These are phyloP conservation scores for Globisporangium nodosum DNA, from an alignment of 352 stramenopile species.

Conservation along the genomic window DNA sequence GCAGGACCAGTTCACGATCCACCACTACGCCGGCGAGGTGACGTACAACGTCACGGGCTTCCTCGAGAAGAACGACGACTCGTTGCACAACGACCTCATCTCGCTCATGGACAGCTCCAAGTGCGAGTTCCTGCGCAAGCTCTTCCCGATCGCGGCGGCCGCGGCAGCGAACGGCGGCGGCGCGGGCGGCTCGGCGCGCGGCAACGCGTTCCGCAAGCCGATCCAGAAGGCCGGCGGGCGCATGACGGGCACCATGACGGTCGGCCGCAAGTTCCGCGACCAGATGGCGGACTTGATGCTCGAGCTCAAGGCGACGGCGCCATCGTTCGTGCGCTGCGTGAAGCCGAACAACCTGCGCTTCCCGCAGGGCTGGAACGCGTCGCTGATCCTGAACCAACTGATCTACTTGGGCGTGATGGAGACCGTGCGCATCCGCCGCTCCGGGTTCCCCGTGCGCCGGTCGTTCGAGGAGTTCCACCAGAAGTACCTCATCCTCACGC, in stretches of 20 bases:
- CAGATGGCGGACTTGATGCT: constrained; percentile 87
- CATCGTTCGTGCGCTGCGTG: constrained; percentile 90
- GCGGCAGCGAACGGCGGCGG: constrained; percentile 17
- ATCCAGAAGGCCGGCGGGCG: constrained; percentile 78
- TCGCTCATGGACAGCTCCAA: constrained; percentile 85
- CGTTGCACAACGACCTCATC: constrained; percentile 88
- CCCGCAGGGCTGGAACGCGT: constrained; percentile 81
- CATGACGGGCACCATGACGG: constrained; percentile 88
- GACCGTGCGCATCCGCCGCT: constrained; percentile 85
- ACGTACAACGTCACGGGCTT: constrained; percentile 95
- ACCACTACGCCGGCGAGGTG: constrained; percentile 96
- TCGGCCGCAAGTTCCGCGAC: constrained; percentile 87
- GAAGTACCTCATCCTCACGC: constrained; percentile 85
- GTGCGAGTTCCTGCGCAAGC: constrained; percentile 67
- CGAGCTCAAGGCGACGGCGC: constrained; percentile 70
- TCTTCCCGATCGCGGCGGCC: constrained; percentile 58
- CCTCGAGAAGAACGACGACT: constrained; percentile 98
- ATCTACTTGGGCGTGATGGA: constrained; percentile 90
- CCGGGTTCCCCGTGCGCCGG: constrained; percentile 79
- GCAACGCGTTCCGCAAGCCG: constrained; percentile 54
- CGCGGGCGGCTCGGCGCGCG: constrained; percentile 16
- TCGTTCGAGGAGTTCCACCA: constrained; percentile 84
- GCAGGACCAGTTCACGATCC: constrained; percentile 94
- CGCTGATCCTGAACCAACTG: constrained; percentile 84
- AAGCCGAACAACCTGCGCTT: constrained; percentile 91